Evolutionary conservation across 495 filamentous ascomycete genomes (phyloP), one percentile per base, ranked within the genome.

Genomic region (Penicillium cinerascens): DNA sequence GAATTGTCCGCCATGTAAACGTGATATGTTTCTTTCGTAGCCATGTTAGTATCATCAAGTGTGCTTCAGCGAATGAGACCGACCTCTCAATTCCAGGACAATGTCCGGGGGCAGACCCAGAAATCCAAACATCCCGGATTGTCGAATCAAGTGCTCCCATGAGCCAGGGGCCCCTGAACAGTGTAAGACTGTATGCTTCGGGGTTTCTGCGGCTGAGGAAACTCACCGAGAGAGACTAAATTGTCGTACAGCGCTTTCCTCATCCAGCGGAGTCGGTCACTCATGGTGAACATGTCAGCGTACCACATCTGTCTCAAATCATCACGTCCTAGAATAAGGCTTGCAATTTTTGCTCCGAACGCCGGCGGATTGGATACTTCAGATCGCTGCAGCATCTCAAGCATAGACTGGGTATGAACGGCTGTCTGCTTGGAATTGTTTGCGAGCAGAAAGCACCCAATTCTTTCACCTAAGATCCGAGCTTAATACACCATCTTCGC

Each of bases 71-170:
- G 9, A 29, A 9, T 33, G 29, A 33, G 29, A 33, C 29, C 11
- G 29, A 33, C 29, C 29, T 29, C 26, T 33, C 29, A 33, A 13
- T 33, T 11, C 11, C 29, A 33, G 8, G 5, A 70, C 69, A n/a
- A 69, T 55, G 8, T 58, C 41, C 13, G 48, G 52, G 3, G 54
- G 56, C 15, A 71, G 48, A 8, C 70, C 69, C 33, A 71, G 23
- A n/a, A 71, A 71, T 5, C 69, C 68, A 56, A 75, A 75, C 71
- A 77, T 77, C 9, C 72, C 73, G 2, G 66, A 71, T 46, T 71
- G 68, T 11, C 50, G 52, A 17, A 67, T 56, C 17, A 75, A 49
- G 45, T 71, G 67, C 9, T 68, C 60, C 67, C 73, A 75, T 3
- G 59, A 55, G 7, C 74, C 70, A 15, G 67, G 64, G 3, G 69